phyloP scores from a whole-genome alignment of 1,284 basidiomycete species.

The Tylopilus microsporus region DNA sequence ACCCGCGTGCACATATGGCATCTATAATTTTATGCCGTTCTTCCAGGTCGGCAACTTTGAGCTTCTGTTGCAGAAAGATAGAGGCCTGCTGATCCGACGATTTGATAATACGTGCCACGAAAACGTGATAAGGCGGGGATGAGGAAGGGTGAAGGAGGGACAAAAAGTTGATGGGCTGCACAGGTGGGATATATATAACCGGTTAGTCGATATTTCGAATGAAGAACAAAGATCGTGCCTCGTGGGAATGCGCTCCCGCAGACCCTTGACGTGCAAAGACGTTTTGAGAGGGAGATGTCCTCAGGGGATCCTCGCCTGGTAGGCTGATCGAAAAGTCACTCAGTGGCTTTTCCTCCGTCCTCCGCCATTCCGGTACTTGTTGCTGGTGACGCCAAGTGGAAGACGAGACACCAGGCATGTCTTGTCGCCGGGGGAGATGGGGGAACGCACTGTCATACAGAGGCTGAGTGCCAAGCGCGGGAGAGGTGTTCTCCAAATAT shows the following conservation, averaged over 20 bases:
- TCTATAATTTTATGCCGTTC: constrained; percentile 77
- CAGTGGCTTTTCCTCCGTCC: constrained; percentile 22
- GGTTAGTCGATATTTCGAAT: constrained; percentile 21
- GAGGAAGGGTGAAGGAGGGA: constrained; percentile 77
- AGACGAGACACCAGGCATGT: constrained; percentile 14
- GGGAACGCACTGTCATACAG: constrained; percentile 36
- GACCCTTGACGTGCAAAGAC: constrained; percentile 26
- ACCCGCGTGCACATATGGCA: constrained; percentile 73
- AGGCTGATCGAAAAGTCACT: constrained; percentile 20
- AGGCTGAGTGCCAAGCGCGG: constrained; percentile 33
- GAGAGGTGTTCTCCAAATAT: constrained; percentile 42
- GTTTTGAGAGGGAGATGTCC: constrained; percentile 26
- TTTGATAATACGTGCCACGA: constrained; percentile 77
- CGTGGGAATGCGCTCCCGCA: constrained; percentile 32
- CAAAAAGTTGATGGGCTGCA: constrained; percentile 78
- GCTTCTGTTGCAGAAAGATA: constrained; percentile 82
- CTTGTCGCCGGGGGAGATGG: constrained; percentile 22
- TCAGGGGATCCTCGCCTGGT: constrained; percentile 25
- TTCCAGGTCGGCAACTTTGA: constrained; percentile 74
- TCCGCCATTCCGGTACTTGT: constrained; percentile 29
- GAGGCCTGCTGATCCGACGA: constrained; percentile 81
- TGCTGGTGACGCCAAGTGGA: constrained; percentile 26
- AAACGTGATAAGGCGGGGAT: constrained; percentile 71
- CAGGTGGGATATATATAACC: background rate
- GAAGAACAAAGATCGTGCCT: constrained; percentile 29